A percentile compares a stretch with the other conserved stretches of the same genome.
These are phyloP conservation scores for Penicillium digitatum DNA, from an alignment of 2,329 filamentous ascomycete genomes.

Conservation along the genomic window DNA sequence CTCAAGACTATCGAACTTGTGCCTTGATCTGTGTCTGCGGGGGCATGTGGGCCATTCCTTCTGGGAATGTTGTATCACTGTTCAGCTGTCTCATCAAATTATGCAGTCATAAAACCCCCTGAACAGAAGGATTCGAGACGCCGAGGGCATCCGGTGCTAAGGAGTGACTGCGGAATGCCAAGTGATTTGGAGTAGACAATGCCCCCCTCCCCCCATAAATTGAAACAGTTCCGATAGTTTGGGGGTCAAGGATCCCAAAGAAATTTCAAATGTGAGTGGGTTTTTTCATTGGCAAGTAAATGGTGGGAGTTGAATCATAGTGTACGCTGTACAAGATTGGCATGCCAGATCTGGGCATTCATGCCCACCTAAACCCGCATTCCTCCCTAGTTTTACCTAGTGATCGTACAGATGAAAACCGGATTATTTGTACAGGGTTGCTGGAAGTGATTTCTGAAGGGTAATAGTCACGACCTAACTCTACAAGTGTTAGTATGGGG, in stretches of 20 bases:
- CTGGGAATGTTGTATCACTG: neutral
- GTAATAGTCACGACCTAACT: neutral
- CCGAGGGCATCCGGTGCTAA: neutral
- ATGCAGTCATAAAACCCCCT: neutral
- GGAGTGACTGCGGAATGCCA: neutral
- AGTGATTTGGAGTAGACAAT: neutral
- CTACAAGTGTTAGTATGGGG: neutral
- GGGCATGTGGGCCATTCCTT: conserved; percentile 12
- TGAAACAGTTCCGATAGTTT: neutral
- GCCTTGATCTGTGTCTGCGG: neutral
- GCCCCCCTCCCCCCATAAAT: neutral
- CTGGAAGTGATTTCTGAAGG: neutral
- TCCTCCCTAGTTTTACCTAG: neutral
- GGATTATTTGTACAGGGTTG: neutral
- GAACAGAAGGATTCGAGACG: neutral
- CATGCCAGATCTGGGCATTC: conserved; percentile 16
- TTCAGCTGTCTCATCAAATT: neutral
- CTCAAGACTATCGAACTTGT: neutral
- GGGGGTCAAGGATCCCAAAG: neutral
- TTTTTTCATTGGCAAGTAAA: neutral
- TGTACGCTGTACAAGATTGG: neutral
- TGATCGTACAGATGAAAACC: neutral
- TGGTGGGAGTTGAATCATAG: neutral
- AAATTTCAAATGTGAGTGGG: neutral
- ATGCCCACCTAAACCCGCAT: conserved; percentile 10